phyloP scores from a whole-genome alignment of 2,329 filamentous ascomycete genomes.

The Botrytis porri region DNA sequence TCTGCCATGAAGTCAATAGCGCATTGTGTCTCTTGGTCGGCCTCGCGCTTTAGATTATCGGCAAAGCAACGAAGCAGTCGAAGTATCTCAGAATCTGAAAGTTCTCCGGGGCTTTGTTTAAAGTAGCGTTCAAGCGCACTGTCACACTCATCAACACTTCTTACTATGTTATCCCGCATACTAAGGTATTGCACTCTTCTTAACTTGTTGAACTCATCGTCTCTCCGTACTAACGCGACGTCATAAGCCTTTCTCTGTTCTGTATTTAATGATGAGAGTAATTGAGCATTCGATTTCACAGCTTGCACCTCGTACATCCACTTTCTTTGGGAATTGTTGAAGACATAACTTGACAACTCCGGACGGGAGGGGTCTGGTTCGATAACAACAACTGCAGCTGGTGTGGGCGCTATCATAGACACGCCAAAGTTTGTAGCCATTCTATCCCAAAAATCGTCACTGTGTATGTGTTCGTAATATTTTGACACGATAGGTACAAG shows the following conservation, averaged over 20 bases:
- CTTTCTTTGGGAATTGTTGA: not conserved
- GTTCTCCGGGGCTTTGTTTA: not conserved
- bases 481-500: not conserved
- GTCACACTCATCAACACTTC: not conserved
- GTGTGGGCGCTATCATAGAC: not conserved
- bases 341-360: not conserved
- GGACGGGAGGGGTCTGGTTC: not conserved
- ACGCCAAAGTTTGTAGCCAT: not conserved
- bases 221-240: not conserved
- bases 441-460: not conserved
- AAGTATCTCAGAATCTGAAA: not conserved
- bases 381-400: not conserved
- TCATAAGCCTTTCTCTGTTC: not conserved
- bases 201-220: not conserved
- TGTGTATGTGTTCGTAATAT: conserved; percentile 6
- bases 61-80: not conserved
- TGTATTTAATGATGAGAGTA: not conserved
- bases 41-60: not conserved
- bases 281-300: not conserved
- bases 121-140: not conserved
- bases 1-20: not conserved
- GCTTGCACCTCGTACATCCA: not conserved
- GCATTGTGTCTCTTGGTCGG: conserved; percentile 4
- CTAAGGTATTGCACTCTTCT: not conserved
- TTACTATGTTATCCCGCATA: not conserved